phyloP scores from a whole-genome alignment of 768 basidiomycete species.

The Pulveroboletus sp. region DNA sequence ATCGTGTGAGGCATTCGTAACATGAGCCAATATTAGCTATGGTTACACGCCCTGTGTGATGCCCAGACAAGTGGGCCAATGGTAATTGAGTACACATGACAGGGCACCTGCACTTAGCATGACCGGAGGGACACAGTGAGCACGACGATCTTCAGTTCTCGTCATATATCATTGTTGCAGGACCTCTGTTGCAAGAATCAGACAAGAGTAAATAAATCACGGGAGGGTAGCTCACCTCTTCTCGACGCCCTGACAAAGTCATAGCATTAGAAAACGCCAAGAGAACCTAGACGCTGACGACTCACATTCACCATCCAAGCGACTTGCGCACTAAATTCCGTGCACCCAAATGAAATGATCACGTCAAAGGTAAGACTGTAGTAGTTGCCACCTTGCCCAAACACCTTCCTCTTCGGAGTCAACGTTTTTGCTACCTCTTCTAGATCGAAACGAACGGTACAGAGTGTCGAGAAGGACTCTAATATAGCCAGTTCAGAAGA shows the following conservation, averaged over 20 bases:
- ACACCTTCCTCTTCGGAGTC: neutral
- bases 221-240: neutral
- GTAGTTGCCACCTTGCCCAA: neutral
- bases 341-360: constrained; percentile 13
- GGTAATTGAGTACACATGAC: neutral
- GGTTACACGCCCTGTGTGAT: neutral
- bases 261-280: neutral
- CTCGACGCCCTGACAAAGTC: constrained; percentile 5
- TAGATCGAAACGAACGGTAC: constrained; percentile 4
- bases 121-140: neutral
- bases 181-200: neutral
- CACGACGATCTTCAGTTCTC: neutral
- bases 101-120: neutral
- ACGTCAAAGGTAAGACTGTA: constrained; percentile 4
- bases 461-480: constrained; percentile 15
- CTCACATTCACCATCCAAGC: constrained; percentile 13
- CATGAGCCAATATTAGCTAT: neutral
- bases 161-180: constrained; percentile 6
- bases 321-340: constrained; percentile 24
- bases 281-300: neutral
- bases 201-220: neutral
- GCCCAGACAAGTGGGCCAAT: neutral
- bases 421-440: constrained; percentile 2
- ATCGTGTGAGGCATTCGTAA: neutral
- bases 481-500: neutral